Evolutionary conservation across 2,329 filamentous ascomycete genomes (phyloP), one percentile per base, ranked within the genome.

Genomic region (Calonectria hongkongensis): DNA sequence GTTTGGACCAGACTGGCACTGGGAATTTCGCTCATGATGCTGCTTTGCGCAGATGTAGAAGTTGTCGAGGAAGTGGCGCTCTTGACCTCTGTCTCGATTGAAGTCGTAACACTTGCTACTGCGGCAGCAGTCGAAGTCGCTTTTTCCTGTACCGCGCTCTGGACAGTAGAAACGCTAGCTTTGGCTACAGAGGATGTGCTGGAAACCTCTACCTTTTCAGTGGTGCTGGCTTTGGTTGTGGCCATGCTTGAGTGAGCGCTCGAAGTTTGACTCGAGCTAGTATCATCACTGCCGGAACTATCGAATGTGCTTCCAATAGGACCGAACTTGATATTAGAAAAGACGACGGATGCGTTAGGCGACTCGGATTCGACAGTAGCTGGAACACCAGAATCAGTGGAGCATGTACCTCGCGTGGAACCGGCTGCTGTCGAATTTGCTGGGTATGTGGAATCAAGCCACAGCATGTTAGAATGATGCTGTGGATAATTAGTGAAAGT

Each of bases 381-480:
- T 27, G 90, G 90, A 27, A 84, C 85, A 63, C 90, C 90, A 18
- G 88, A 88, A 75, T 82, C 84, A 60, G 86, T 87, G 63, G 85
- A 73, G 82, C 91, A 92, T 33, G 84, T 84, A 72, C 91, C 91
- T 79, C 91, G 88, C 58, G 84, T 83, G 69, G 85, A 83, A 76
- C 91, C 90, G 28, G 85, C 86, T 0, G 71, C 76, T 64, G 85
- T 86, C 16, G 83, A 76, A 75, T 84, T 79, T 73, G 85, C 85
- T 48, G 92, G 92, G 86, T 89, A 93, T 81, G 85, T 89, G 69
- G 89, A 89, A 86, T 94, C 93, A 76, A 95, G 89, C 93, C 93
- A 95, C 78, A 93, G 88, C 92, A 94, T 94, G 84, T 92, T 88
- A 79, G 89, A 84, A 71, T 88, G 83, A 83, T 93, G 89, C 81